A percentile compares a stretch with the other conserved stretches of the same genome.
Conservation (phyloP, 192 early-diverging fungal genomes). For the Coemansia sp. region DNA sequence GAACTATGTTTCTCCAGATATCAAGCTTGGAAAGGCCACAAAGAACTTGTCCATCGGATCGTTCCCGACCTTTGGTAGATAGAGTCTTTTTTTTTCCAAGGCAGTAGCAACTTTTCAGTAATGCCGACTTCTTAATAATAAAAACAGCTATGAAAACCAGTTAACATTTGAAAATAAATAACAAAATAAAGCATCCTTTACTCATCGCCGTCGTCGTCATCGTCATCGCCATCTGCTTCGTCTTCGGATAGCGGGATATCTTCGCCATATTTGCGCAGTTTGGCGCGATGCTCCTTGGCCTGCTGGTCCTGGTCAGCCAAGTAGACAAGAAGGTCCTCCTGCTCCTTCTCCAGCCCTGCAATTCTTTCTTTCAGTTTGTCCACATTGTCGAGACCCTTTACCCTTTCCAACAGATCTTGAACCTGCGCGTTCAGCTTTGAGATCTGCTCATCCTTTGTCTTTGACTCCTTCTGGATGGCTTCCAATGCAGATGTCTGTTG, state of each 20-base stretch:
- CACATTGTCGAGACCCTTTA: conserved; percentile 16
- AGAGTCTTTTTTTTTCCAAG: background rate
- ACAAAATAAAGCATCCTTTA: conserved; percentile 4
- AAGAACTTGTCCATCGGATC: conserved; percentile 19
- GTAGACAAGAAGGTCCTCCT: conserved; percentile 82
- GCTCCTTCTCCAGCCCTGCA: conserved; percentile 60
- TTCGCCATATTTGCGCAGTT: conserved; percentile 57
- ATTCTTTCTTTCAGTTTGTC: conserved; percentile 53
- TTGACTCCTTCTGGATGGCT: conserved; percentile 15
- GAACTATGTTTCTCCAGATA: conserved; percentile 35
- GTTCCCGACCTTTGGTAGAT: conserved; percentile 16
- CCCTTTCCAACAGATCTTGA: conserved; percentile 60
- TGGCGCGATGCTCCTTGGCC: conserved; percentile 57
- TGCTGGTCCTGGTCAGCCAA: conserved; percentile 81
- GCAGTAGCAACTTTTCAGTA: no score
- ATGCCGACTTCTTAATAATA: background rate
- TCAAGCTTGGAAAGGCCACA: conserved; percentile 44
- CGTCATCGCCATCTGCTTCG: conserved; percentile 60
- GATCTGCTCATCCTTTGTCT: conserved; percentile 50
- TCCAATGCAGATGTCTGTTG: conserved; percentile 38
- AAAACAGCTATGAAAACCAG: background rate
- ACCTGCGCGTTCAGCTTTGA: conserved; percentile 55
- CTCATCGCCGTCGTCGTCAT: conserved; percentile 34
- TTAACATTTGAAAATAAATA: conserved; percentile 1
- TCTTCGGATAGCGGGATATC: conserved; percentile 57